These are phyloP conservation scores for Misopates orontium DNA, from an alignment of 257 asterid species.

Conservation along the genomic window DNA sequence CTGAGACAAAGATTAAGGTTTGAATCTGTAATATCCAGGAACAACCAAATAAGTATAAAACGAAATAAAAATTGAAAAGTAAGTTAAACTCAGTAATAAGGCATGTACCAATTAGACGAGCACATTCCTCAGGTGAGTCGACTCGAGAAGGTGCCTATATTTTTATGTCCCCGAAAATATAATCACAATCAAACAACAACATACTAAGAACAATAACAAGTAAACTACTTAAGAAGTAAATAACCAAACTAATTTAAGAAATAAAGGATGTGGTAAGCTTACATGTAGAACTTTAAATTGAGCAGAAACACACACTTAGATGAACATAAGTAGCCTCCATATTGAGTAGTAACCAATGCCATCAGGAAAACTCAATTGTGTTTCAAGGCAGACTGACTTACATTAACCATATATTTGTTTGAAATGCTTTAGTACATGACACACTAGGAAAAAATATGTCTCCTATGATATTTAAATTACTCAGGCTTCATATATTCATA, in stretches of 20 bases:
- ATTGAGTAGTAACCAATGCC: neutral
- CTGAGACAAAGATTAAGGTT: slow-evolving; percentile 56
- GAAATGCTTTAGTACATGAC: too few relatives aligned
- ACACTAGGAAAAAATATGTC: too few relatives aligned
- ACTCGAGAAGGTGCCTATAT: slow-evolving; percentile 82
- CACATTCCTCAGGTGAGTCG: slow-evolving; percentile 87
- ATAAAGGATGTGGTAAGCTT: neutral
- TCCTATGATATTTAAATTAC: too few relatives aligned
- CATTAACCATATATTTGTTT: too few relatives aligned
- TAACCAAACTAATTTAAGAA: too few relatives aligned
- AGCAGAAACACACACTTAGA: slow-evolving; percentile 5
- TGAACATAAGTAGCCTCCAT: neutral
- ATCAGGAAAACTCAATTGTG: too few relatives aligned
- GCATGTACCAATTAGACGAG: slow-evolving; percentile 67
- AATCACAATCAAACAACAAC: neutral
- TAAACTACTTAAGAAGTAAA: slow-evolving; percentile 7
- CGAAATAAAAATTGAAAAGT: neutral
- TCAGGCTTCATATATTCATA: too few relatives aligned
- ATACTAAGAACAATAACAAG: slow-evolving; percentile 4
- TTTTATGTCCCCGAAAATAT: slow-evolving; percentile 12
- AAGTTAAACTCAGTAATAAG: slow-evolving; percentile 5
- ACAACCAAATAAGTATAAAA: slow-evolving; percentile 23
- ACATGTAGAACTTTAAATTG: neutral
- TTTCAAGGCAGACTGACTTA: too few relatives aligned
- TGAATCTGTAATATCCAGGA: slow-evolving; percentile 44